These are phyloP conservation scores for Debaryomyces maramus DNA, from an alignment of 805 yeast genomes.

Conservation along the genomic window DNA sequence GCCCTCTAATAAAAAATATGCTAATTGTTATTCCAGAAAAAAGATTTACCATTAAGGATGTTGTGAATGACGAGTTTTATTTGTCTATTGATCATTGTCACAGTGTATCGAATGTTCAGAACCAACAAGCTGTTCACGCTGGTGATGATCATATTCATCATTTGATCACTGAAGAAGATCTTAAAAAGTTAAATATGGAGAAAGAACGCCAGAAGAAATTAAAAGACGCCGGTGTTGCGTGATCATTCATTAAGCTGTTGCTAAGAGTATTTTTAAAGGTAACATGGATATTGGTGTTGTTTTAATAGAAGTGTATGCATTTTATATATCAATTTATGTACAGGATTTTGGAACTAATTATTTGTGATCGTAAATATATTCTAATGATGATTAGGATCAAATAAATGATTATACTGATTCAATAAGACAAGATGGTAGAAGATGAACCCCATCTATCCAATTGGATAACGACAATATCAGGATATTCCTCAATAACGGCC, in stretches of 20 bases:
- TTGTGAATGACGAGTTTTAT: conserved; percentile 60
- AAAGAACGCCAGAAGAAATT: conserved; percentile 25
- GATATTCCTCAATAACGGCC: conserved; percentile 23
- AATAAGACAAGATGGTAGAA: conserved; percentile 3
- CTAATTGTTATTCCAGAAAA: conserved; percentile 56
- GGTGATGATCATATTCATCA: conserved; percentile 59
- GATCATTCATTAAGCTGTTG: not conserved
- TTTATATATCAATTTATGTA: not conserved
- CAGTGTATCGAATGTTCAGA: conserved; percentile 18
- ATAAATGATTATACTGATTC: too few species aligned
- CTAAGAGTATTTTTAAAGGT: not conserved
- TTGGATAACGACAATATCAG: conserved; percentile 21
- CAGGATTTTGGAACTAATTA: not conserved
- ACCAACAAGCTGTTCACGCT: conserved; percentile 1
- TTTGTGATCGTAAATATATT: conserved; percentile 1
- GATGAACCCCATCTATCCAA: conserved; percentile 5
- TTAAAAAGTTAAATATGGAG: conserved; percentile 38
- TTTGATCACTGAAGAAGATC: conserved; percentile 65
- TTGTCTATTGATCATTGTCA: conserved; percentile 56
- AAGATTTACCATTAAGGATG: conserved; percentile 59
- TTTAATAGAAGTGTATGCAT: not conserved
- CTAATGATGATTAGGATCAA: too few species aligned
- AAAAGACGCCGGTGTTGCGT: conserved; percentile 19
- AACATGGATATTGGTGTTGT: too few species aligned
- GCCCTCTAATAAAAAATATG: conserved; percentile 65